These are phyloP conservation scores for Spiromastix sp. DNA, from an alignment of 2,329 filamentous ascomycete genomes.

Conservation along the genomic window DNA sequence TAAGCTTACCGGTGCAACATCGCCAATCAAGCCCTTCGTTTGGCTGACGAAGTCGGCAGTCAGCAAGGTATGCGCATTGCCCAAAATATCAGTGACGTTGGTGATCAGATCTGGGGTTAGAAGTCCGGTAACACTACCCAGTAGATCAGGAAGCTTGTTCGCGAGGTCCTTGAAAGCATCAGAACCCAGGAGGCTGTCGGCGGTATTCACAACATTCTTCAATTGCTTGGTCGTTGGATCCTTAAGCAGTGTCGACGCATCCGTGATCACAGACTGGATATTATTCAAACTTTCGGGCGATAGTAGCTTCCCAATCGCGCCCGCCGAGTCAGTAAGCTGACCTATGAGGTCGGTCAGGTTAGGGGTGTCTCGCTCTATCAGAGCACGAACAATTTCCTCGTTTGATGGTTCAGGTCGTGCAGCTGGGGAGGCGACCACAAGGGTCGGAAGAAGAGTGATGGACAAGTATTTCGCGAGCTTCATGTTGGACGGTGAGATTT, in stretches of 20 bases:
- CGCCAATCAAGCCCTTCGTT: conserved; percentile 1
- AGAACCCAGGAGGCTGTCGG: conserved; percentile 4
- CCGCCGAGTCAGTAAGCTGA: conserved; percentile 1
- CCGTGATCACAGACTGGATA: conserved; percentile 3
- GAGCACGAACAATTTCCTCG: background rate
- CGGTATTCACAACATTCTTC: conserved; percentile 5
- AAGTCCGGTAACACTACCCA: too few relatives aligned
- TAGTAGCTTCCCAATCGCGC: conserved; percentile 3
- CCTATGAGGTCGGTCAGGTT: background rate
- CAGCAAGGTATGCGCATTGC: too few relatives aligned
- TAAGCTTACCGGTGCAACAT: conserved; percentile 3
- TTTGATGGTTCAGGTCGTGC: background rate
- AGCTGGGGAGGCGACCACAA: background rate
- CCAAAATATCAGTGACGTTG: too few relatives aligned
- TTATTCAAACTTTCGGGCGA: conserved; percentile 4
- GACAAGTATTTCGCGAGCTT: conserved; percentile 1
- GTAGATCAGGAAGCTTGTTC: too few relatives aligned
- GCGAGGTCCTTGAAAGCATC: too few relatives aligned
- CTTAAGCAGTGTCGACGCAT: conserved; percentile 5
- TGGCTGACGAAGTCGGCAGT: conserved; percentile 4
- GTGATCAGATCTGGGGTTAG: too few relatives aligned
- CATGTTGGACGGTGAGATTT: conserved; percentile 1
- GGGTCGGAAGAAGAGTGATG: background rate
- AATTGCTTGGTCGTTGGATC: conserved; percentile 6
- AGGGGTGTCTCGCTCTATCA: background rate